Base-by-base conservation (phyloP, 108 stramenopile species). In the Cyclotella choctawhatcheeana region DNA sequence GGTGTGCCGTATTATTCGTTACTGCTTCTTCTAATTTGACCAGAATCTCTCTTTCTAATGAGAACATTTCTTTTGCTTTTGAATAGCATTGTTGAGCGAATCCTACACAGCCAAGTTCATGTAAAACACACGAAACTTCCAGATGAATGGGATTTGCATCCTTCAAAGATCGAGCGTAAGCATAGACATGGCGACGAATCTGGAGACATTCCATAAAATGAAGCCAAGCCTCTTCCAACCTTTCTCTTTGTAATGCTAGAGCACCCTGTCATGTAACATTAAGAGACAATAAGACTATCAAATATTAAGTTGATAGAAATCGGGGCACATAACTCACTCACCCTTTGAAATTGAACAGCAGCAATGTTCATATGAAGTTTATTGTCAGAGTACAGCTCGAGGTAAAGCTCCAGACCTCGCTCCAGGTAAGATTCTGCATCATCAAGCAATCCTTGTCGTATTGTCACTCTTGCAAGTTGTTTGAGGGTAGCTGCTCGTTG, bases 401-500 rank as follows among this genome's bases (percentile, higher is more conserved):
- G 44, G 43, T 85, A 88, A 44, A 88, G 51, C 25, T 88, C 85
- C 52, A 88, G 51, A 0, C 85, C 87, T 34, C 82, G 83, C 37
- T 78, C 77, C 22, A 88, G 55, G 56, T 82, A 84, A 8, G 40
- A 18, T 44, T 86, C 88, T n/a, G 88, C 88, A 8, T 34, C 25
- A 18, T 82, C 73, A 14, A 89, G 71, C 24, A 52, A 43, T 26
- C 88, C 88, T 58, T 86, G 82, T 25, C 88, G 74, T 24, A 89
- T 85, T 3, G 86, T 77, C 5, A 86, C 84, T 34, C 88, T 56
- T 22, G 88, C 88, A n/a, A 89, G 71, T 30, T 86, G 84, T 56
- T 89, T 89, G 6, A 89, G 45, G 0, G 88, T 89, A 0, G 88
- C 88, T 6, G 88, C 88, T 51, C 88, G 63, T 54, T 89, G 86